Conservation (phyloP, 2,329 filamentous ascomycete species). For the Colletotrichum simmondsii region DNA sequence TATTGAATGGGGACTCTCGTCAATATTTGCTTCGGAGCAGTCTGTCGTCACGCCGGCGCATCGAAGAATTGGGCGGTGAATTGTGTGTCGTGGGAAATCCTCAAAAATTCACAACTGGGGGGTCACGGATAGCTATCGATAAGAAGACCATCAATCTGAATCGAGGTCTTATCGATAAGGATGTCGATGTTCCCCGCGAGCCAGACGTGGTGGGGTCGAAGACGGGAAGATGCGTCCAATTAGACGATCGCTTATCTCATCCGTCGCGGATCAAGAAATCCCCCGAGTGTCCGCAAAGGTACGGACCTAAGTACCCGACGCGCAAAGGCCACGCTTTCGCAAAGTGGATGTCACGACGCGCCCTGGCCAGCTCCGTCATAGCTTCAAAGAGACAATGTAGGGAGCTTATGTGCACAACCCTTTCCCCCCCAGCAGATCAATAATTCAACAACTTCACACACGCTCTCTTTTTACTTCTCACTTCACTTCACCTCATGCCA, state of each 20-base stretch:
- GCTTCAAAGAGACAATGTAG: not conserved
- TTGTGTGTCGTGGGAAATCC: slow-evolving; percentile 30
- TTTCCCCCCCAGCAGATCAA: not conserved
- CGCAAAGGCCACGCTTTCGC: slow-evolving; percentile 34
- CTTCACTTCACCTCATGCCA: slow-evolving; percentile 2
- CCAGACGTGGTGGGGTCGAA: not conserved
- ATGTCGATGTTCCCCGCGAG: no score
- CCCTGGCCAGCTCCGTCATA: slow-evolving; percentile 2
- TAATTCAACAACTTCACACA: not conserved
- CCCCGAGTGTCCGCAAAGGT: not conserved
- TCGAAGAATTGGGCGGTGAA: slow-evolving; percentile 23
- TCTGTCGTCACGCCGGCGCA: slow-evolving; percentile 22
- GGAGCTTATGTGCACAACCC: not conserved
- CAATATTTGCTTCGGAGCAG: not conserved
- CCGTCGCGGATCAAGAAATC: slow-evolving; percentile 5
- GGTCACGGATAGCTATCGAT: slow-evolving; percentile 30
- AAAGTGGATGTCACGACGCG: slow-evolving; percentile 15
- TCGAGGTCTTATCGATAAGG: not conserved
- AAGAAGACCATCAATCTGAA: not conserved
- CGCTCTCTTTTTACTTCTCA: not conserved
- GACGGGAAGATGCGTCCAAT: not conserved
- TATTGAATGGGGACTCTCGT: not conserved
- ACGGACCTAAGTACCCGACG: not conserved
- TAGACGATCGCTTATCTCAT: not conserved
- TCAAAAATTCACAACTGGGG: slow-evolving; percentile 29